Percentiles rank a stretch among this genome's conserved stretches.
phyloP scores from a whole-genome alignment of 2,329 filamentous ascomycete species.

The Talaromyces sp. region DNA sequence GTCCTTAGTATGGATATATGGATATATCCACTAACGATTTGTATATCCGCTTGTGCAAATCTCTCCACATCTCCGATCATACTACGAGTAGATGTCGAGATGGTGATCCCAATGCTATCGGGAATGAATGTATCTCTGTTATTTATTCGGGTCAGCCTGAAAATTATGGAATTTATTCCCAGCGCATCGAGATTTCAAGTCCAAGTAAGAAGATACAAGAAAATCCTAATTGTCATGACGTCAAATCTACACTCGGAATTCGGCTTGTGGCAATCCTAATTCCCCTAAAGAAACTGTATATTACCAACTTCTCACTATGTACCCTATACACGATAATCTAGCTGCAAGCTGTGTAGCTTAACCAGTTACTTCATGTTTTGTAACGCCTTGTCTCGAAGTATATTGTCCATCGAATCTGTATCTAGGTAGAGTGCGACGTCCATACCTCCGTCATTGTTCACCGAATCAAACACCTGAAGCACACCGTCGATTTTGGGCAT shows the following conservation, averaged over 20 bases:
- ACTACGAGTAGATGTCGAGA: not conserved
- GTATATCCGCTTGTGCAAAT: not conserved
- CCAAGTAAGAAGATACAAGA: not conserved
- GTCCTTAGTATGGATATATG: not conserved
- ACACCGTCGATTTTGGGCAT: conserved; percentile 46
- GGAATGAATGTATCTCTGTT: not conserved
- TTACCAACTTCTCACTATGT: not conserved
- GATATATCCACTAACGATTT: not conserved
- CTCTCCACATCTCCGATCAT: not conserved
- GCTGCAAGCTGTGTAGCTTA: not conserved
- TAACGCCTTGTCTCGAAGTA: not conserved
- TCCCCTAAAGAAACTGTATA: not conserved
- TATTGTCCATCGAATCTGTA: not conserved
- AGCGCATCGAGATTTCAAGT: not conserved
- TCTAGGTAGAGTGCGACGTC: conserved; percentile 22
- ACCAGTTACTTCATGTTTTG: not conserved
- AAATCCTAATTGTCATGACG: not conserved
- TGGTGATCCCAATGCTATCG: not conserved
- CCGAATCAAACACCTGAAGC: conserved; percentile 42
- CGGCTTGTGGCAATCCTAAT: not conserved
- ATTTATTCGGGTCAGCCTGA: no score
- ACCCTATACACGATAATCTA: not conserved
- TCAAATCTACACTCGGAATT: not conserved
- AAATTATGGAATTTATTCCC: not conserved
- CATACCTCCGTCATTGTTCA: conserved; percentile 18